These are phyloP conservation scores for Canariomyces notabilis DNA, from an alignment of 2,329 filamentous ascomycete species.

Conservation along the genomic window DNA sequence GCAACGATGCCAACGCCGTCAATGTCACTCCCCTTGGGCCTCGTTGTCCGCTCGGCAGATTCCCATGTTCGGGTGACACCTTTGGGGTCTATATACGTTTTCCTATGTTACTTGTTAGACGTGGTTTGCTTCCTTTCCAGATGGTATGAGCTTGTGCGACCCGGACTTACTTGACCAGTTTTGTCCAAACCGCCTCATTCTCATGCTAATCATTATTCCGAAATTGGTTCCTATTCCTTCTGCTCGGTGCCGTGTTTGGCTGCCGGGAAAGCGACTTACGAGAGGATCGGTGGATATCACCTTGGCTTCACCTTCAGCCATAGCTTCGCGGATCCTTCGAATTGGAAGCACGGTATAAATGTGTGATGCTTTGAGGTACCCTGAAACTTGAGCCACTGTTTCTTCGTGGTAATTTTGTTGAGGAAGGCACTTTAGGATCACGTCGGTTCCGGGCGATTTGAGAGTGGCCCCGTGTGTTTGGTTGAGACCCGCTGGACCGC, in stretches of 20 bases:
- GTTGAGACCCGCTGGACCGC: constrained; percentile 5
- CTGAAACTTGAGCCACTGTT: background rate
- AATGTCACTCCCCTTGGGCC: constrained; percentile 55
- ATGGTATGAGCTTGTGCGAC: background rate
- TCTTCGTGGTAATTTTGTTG: background rate
- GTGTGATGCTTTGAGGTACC: background rate
- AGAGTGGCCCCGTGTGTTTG: background rate
- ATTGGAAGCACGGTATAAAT: too few species aligned
- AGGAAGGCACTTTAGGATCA: too few species aligned
- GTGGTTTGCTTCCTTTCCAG: background rate
- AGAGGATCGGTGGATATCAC: constrained; percentile 24
- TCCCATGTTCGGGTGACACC: constrained; percentile 62
- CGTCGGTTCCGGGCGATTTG: background rate
- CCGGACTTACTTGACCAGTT: constrained; percentile 48
- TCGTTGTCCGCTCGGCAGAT: constrained; percentile 64
- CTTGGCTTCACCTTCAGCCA: constrained; percentile 16
- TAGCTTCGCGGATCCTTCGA: background rate
- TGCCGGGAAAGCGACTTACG: constrained; percentile 18
- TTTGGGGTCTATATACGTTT: constrained; percentile 59
- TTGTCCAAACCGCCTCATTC: constrained; percentile 55
- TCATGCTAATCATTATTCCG: constrained; percentile 34
- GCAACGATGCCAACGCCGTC: constrained; percentile 72
- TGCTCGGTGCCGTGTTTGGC: background rate
- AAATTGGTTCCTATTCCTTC: constrained; percentile 1
- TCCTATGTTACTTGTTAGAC: constrained; percentile 35